Evolutionary conservation across 768 basidiomycete species (phyloP), one percentile per base, ranked within the genome.

Genomic region (Cubamyces lactineus): DNA sequence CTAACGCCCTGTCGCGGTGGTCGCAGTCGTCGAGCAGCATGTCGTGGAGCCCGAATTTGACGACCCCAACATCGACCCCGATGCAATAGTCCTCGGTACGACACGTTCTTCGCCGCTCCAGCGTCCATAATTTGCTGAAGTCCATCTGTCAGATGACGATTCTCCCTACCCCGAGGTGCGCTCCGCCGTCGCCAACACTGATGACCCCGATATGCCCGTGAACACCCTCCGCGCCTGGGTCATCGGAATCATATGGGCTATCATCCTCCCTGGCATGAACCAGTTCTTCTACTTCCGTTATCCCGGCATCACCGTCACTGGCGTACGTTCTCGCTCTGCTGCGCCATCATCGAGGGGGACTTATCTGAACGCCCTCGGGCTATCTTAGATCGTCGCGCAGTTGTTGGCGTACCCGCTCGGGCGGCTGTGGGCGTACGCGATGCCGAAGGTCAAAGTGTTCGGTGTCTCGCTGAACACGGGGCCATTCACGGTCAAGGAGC

Each of bases 211-310:
- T 5, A 78, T 82, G 70, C 75, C 76, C 24, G 66, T 67, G 8
- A 66, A 61, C 24, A 78, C 78, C 23, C 50, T 79, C 42, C 74
- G 78, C 17, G 70, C 76, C 3, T 79, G 78, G 78, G 59, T 70
- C 58, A 70, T 77, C 49, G 78, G 78, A 48, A 43, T 77, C 39
- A 40, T 68, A n/a, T 86, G 83, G 80, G 78, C 86, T 0, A 74
- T 87, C 62, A n/a, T 92, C 48, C 79, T 91, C 16, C 80, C 89
- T 0, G 87, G 89, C 42, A 78, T 91, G 78, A 91, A 91, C 73
- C 89, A 90, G 68, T 91, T 89, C 75, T 89, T 91, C 73, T 87
- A 82, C 72, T 84, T 90, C 64, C 83, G 89, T 34, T 89, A 84
- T 68, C 89, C 88, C 3, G 72, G 76, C 11, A 72, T 77, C 46